These are phyloP conservation scores for Dioszegia hungarica DNA, from an alignment of 768 basidiomycete genomes.

Conservation along the genomic window DNA sequence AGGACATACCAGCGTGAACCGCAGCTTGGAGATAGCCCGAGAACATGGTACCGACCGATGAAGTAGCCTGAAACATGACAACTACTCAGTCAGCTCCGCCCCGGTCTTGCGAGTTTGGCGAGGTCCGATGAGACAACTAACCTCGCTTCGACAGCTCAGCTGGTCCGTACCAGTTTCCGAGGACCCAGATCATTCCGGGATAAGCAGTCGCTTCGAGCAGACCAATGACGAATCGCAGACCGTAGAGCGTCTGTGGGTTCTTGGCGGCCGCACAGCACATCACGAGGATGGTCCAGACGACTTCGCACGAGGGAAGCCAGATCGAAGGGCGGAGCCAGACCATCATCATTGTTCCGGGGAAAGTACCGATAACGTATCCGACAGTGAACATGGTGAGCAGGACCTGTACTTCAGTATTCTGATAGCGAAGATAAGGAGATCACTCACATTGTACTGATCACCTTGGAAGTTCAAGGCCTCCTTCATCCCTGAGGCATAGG, in stretches of 20 bases:
- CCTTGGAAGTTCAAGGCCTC: conserved; percentile 28
- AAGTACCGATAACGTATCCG: conserved; percentile 1
- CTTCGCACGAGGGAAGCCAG: conserved; percentile 16
- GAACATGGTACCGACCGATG: conserved; percentile 3
- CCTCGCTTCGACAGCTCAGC: not conserved
- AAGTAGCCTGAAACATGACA: conserved; percentile 5
- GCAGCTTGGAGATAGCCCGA: conserved; percentile 5
- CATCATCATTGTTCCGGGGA: conserved; percentile 6
- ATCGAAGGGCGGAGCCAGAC: conserved; percentile 11
- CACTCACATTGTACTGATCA: conserved; percentile 27
- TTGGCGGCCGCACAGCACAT: conserved; percentile 14
- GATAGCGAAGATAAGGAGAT: no score
- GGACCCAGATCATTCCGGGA: conserved; percentile 1
- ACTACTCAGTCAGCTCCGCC: not conserved
- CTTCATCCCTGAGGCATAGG: conserved; percentile 29
- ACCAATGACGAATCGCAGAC: conserved; percentile 2
- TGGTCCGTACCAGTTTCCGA: conserved; percentile 1
- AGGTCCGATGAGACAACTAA: no score
- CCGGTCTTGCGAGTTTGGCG: not conserved
- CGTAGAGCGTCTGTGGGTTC: not conserved
- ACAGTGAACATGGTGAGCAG: conserved; percentile 23
- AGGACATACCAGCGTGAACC: conserved; percentile 1
- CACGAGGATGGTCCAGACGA: conserved; percentile 21
- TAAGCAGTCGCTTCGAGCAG: not conserved
- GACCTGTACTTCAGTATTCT: no score